phyloP scores from a whole-genome alignment of 2,329 filamentous ascomycete genomes.

The Hypoxylon sp. region DNA sequence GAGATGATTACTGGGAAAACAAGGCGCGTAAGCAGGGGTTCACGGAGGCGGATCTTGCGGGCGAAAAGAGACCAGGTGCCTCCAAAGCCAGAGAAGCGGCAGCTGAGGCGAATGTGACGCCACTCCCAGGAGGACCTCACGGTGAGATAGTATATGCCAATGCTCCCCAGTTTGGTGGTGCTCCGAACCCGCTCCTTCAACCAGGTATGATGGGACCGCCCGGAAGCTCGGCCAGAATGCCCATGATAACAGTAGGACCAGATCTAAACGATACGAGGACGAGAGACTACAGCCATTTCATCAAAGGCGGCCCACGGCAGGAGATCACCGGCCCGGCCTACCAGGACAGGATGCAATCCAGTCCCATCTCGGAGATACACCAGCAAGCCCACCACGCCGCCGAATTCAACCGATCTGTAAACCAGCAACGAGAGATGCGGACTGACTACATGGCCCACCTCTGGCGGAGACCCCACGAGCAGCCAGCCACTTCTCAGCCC shows the following conservation, averaged over 20 bases:
- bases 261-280: slow-evolving; percentile 81
- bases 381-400: slow-evolving; percentile 89
- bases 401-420: slow-evolving; percentile 89
- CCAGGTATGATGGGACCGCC: slow-evolving; percentile 76
- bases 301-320: slow-evolving; percentile 83
- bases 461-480: slow-evolving; percentile 87
- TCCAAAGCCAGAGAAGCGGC: slow-evolving; percentile 88
- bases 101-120: slow-evolving; percentile 71
- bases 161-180: slow-evolving; percentile 73
- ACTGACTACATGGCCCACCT: slow-evolving; percentile 82
- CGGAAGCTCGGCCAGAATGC: slow-evolving; percentile 77
- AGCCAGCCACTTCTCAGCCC: slow-evolving; percentile 67
- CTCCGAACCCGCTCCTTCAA: slow-evolving; percentile 76
- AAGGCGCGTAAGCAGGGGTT: slow-evolving; percentile 98
- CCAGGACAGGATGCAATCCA: slow-evolving; percentile 84
- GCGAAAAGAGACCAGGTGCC: slow-evolving; percentile 94
- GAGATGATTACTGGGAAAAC: slow-evolving; percentile 98
- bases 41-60: slow-evolving; percentile 94
- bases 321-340: slow-evolving; percentile 90
- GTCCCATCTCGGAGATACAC: slow-evolving; percentile 80
- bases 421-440: slow-evolving; percentile 82
- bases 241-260: slow-evolving; percentile 85
- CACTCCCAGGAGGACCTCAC: slow-evolving; percentile 73
- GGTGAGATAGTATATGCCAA: slow-evolving; percentile 91
- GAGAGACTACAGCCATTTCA: slow-evolving; percentile 84